These are phyloP conservation scores for Vicia faba DNA, from an alignment of 306 rosid species.

Conservation along the genomic window DNA sequence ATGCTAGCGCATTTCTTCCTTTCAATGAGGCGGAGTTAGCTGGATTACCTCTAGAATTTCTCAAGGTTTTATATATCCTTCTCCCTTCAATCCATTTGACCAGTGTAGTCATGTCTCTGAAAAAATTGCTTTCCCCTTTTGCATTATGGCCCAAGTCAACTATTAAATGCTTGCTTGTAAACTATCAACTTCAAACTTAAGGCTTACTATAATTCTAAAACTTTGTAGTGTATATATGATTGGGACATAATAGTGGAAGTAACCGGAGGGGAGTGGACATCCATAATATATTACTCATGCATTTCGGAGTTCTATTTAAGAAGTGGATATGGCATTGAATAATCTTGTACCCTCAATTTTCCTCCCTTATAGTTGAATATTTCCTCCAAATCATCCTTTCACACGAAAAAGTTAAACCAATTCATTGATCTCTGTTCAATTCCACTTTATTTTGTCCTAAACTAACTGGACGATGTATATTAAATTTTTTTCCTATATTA, in stretches of 20 bases:
- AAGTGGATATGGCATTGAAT: not conserved
- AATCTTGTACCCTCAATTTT: slow-evolving; percentile 19
- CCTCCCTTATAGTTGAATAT: not conserved
- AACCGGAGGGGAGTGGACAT: slow-evolving; percentile 16
- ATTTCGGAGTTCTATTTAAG: slow-evolving; percentile 5
- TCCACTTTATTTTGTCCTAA: slow-evolving; percentile 12
- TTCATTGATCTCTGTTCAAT: slow-evolving; percentile 11
- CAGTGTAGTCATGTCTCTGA: slow-evolving; percentile 31
- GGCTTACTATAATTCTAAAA: slow-evolving; percentile 17
- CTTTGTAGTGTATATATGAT: not conserved
- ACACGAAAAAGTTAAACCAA: slow-evolving; percentile 4
- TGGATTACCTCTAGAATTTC: slow-evolving; percentile 79
- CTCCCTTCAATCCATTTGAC: slow-evolving; percentile 15
- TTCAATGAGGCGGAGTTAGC: slow-evolving; percentile 68
- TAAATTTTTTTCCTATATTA: not conserved
- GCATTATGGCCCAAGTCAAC: slow-evolving; percentile 17
- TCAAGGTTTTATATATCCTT: slow-evolving; percentile 60
- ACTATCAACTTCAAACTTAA: slow-evolving; percentile 29
- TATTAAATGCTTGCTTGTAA: slow-evolving; percentile 19
- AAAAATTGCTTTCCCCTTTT: not conserved
- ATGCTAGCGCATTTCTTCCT: slow-evolving; percentile 61
- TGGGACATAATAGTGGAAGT: slow-evolving; percentile 26
- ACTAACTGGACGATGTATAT: not conserved
- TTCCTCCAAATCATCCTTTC: slow-evolving; percentile 11
- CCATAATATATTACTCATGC: not conserved